phyloP scores from a whole-genome alignment of 257 asterid species.

The Solanum etuberosum region DNA sequence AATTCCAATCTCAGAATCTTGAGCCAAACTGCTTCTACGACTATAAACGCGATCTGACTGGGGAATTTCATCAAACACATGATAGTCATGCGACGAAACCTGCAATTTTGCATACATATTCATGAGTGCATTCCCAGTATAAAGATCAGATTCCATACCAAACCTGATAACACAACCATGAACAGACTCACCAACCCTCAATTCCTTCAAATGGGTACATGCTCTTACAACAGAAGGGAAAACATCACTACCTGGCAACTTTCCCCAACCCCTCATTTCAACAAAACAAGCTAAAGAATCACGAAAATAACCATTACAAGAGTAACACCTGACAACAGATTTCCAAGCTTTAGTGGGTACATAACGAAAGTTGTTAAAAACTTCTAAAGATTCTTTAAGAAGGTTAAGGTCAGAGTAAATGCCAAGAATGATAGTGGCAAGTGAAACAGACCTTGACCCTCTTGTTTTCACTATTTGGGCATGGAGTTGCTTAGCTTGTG shows the following conservation, averaged over 20 bases:
- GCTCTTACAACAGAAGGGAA: conserved; percentile 75
- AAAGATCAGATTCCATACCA: conserved; percentile 58
- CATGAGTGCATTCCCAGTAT: conserved; percentile 89
- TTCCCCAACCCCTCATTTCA: conserved; percentile 60
- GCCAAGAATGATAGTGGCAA: conserved; percentile 36
- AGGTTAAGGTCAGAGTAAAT: conserved; percentile 63
- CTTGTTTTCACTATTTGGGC: conserved; percentile 56
- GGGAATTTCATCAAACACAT: conserved; percentile 39
- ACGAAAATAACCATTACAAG: conserved; percentile 37
- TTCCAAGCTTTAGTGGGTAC: conserved; percentile 70
- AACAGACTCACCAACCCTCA: conserved; percentile 60
- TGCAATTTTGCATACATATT: conserved; percentile 78
- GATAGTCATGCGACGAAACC: conserved; percentile 1
- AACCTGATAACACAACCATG: conserved; percentile 61
- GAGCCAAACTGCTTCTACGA: background rate
- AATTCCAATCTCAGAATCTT: conserved; percentile 1
- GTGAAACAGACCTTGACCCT: conserved; percentile 5
- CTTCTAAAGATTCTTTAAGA: conserved; percentile 35
- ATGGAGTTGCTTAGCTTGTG: conserved; percentile 73
- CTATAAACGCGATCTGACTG: conserved; percentile 4
- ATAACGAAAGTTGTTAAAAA: conserved; percentile 28
- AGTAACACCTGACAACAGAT: conserved; percentile 63
- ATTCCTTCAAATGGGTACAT: conserved; percentile 49
- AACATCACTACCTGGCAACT: conserved; percentile 53
- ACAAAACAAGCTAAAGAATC: conserved; percentile 46